Base-by-base conservation (phyloP, 108 stramenopile species). In the Conticribra weissflogii region DNA sequence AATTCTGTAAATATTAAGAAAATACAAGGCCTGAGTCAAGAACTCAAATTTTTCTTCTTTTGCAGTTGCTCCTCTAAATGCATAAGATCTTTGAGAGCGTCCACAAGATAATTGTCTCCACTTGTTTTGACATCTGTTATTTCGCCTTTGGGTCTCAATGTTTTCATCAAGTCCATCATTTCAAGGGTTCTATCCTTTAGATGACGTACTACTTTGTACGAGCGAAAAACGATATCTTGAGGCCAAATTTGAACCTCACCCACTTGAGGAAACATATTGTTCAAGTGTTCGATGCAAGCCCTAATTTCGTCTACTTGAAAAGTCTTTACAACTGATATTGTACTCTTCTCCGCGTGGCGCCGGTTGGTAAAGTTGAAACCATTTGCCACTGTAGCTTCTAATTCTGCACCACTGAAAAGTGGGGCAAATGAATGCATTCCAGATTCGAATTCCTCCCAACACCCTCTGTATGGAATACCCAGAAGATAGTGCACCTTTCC, bases 401-500 rank as follows among this genome's bases (percentile, higher is more conserved):
- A 54, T 47, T 74, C 58, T 34, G 67, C 32, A 0, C 77, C 77
- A 28, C 59, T 60, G 27, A 78, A 74, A 14, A 78, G 19, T 8
- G 72, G 59, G 15, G 30, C 30, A 32, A 73, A 36, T 33, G 66
- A 28, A 22, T 45, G 41, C 74, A 80, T 62, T 5, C 33, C 41
- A 48, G 21, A 22, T 31, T 63, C 68, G 68, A 76, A 80, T 41
- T 75, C 61, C 17, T 28, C 17, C 74, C 79, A 76, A 30, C 75
- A 54, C 30, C 79, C 79, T 48, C 48, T 23, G 33, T 80, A 80
- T 54, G 34, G 69, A 14, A 80, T 63, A 19, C 79, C 79, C 30
- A 80, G 71, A 7, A 80, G 74, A 29, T 52, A 59, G 29, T 80
- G 79, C n/a, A 80, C 61, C 30, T 58, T 75, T 30, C 79, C 79